phyloP scores from a whole-genome alignment of 768 basidiomycete species.

The Tricholoma hemisulphureum region DNA sequence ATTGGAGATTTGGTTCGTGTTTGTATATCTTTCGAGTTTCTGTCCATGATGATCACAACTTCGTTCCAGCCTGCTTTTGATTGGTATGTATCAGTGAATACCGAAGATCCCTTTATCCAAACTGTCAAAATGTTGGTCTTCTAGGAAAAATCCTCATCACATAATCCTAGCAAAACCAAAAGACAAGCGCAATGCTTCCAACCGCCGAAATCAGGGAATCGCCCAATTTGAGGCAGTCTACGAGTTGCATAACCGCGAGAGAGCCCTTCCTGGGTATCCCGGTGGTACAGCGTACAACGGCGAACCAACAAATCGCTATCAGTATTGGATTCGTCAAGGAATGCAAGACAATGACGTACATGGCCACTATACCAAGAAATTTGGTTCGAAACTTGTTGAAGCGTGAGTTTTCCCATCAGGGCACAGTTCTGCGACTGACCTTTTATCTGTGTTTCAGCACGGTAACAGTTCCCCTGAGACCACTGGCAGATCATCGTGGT shows the following conservation, averaged over 20 bases:
- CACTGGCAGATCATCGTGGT: conserved; percentile 54
- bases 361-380: conserved; percentile 57
- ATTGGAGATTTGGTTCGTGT: conserved; percentile 66
- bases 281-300: conserved; percentile 41
- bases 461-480: conserved; percentile 50
- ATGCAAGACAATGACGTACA: conserved; percentile 37
- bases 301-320: conserved; percentile 47
- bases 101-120: conserved; percentile 4
- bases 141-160: conserved; percentile 59
- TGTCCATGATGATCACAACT: not conserved
- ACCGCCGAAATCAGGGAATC: conserved; percentile 43
- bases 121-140: not conserved
- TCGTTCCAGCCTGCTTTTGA: conserved; percentile 59
- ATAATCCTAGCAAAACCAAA: conserved; percentile 31
- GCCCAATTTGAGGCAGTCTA: conserved; percentile 41
- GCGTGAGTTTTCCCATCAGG: conserved; percentile 35
- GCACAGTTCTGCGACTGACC: not conserved
- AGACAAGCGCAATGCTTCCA: conserved; percentile 32
- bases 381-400: conserved; percentile 44
- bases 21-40: not conserved
- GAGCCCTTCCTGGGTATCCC: conserved; percentile 46
- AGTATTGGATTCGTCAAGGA: conserved; percentile 31
- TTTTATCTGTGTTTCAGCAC: conserved; percentile 42
- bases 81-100: conserved; percentile 44
- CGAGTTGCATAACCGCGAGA: conserved; percentile 6